phyloP scores from a whole-genome alignment of 768 basidiomycete species.

The Rhodocollybia butyracea region DNA sequence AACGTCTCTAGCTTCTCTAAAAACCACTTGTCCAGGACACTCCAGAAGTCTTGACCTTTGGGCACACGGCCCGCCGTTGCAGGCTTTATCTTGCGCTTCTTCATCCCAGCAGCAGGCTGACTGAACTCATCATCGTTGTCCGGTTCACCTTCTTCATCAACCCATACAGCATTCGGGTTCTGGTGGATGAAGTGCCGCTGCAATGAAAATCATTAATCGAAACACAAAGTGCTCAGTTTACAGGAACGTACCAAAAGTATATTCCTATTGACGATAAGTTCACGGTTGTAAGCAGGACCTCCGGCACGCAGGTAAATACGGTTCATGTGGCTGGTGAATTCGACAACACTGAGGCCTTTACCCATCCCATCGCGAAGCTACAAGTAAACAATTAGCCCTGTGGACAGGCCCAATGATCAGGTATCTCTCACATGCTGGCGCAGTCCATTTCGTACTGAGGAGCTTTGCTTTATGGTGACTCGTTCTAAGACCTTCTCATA shows the following conservation, averaged over 20 bases:
- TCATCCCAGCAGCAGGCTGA: not conserved
- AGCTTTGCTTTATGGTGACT: no score
- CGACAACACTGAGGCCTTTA: no score
- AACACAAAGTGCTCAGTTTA: no score
- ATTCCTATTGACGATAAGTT: not conserved
- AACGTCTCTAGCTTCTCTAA: not conserved
- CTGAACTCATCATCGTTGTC: not conserved
- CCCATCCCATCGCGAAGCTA: no score
- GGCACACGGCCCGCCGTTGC: not conserved
- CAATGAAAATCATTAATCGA: no score
- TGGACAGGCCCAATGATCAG: no score
- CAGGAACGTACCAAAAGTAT: not conserved
- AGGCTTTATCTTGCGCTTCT: not conserved
- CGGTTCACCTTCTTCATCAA: not conserved
- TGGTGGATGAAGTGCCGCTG: no score
- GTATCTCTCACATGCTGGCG: no score
- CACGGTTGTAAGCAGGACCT: not conserved
- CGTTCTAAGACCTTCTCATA: no score
- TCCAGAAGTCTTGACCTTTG: constrained; percentile 1
- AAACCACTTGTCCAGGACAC: not conserved
- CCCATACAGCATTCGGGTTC: not conserved
- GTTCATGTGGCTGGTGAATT: not conserved
- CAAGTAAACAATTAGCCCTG: no score
- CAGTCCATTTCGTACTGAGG: no score
- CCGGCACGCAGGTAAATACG: not conserved